Percentiles rank a stretch among this genome's conserved stretches.
Evolutionary conservation across 2,329 filamentous ascomycete genomes (phyloP).

Genomic region (Phoma sp.): DNA sequence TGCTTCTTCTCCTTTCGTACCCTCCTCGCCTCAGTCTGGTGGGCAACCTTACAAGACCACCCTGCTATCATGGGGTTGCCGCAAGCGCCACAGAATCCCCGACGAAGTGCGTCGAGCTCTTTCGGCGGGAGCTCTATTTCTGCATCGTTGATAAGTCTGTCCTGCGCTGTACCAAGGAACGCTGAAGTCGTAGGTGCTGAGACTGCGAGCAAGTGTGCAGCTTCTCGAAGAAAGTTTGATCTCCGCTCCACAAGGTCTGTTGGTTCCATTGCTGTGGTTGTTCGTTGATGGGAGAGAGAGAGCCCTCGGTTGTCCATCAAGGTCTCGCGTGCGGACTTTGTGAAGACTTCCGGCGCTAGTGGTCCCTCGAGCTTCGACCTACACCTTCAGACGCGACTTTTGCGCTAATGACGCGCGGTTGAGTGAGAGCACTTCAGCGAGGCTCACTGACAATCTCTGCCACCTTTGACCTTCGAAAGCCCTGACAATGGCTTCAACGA

Average conservation of each 20-base stretch:
- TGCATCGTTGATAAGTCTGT: slow-evolving; percentile 37
- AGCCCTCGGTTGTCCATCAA: slow-evolving; percentile 20
- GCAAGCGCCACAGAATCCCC: slow-evolving; percentile 47
- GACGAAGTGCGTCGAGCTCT: slow-evolving; percentile 38
- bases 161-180: slow-evolving; percentile 37
- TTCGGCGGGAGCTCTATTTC: slow-evolving; percentile 34
- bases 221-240: slow-evolving; percentile 43
- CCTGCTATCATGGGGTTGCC: slow-evolving; percentile 48
- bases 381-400: neutral
- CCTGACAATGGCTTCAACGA: slow-evolving; percentile 34
- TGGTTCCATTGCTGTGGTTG: slow-evolving; percentile 27
- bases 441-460: neutral
- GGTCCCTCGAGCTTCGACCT: slow-evolving; percentile 19
- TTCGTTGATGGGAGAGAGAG: slow-evolving; percentile 13
- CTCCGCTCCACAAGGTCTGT: slow-evolving; percentile 27
- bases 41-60: slow-evolving; percentile 39
- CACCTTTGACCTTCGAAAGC: neutral
- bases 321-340: slow-evolving; percentile 17
- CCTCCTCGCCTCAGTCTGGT: slow-evolving; percentile 1
- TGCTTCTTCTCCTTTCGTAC: slow-evolving; percentile 9
- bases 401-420: neutral
- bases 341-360: slow-evolving; percentile 35
- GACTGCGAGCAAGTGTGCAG: slow-evolving; percentile 40
- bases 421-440: neutral
- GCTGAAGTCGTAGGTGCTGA: slow-evolving; percentile 44